These are phyloP conservation scores for Apiospora sp. DNA, from an alignment of 2,329 filamentous ascomycete genomes.

Conservation along the genomic window DNA sequence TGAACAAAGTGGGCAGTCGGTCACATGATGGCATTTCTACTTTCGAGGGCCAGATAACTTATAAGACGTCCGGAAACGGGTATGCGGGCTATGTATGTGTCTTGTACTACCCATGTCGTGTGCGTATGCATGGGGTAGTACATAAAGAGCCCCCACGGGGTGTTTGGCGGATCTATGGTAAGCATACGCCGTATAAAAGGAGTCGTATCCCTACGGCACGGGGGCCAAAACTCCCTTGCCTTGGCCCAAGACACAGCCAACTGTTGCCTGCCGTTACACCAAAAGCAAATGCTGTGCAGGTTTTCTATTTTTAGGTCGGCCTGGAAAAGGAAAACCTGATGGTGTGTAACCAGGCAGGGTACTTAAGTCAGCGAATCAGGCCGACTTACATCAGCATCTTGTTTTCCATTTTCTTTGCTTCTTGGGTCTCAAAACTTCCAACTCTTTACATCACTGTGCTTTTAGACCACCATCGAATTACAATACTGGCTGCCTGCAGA, in stretches of 20 bases:
- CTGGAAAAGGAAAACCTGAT: background rate
- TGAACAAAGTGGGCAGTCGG: background rate
- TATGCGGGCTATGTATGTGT: slow-evolving; percentile 6
- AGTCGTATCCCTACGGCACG: background rate
- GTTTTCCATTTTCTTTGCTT: background rate
- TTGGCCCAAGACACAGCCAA: background rate
- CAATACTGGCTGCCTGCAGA: background rate
- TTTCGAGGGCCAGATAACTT: background rate
- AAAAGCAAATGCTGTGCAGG: background rate
- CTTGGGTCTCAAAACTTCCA: background rate
- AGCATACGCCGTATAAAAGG: slow-evolving; percentile 15
- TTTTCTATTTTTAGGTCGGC: background rate
- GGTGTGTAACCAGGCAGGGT: background rate
- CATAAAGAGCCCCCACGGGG: background rate
- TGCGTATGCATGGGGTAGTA: background rate
- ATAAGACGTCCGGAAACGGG: background rate
- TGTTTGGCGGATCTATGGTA: background rate
- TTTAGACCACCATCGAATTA: background rate
- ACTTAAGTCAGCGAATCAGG: background rate
- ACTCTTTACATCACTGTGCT: background rate
- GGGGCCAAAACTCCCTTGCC: slow-evolving; percentile 1
- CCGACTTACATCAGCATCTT: background rate
- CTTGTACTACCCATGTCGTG: slow-evolving; percentile 3
- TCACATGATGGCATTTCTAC: background rate
- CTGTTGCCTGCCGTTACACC: background rate